Base-by-base conservation (phyloP, 768 basidiomycete species). In the Lactifluus volemus region DNA sequence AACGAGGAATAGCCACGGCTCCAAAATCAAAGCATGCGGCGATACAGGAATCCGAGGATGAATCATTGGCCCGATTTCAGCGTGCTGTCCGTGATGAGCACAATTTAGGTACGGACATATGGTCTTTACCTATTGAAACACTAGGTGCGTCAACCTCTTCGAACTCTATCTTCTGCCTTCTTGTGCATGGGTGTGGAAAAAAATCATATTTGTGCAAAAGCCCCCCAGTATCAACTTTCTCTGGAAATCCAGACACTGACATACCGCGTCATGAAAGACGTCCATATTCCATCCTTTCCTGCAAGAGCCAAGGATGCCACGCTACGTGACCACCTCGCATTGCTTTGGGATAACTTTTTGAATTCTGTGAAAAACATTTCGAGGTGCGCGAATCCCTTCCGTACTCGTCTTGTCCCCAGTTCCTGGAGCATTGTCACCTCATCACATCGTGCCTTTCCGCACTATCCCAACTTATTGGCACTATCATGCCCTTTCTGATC, bases 1-100 rank as follows among this genome's bases (percentile, higher is more conserved):
- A 47, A 49, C 65, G 65, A 59, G 58, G 58, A 41, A 60, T 66
- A 55, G 53, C 65, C 6, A 60, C 64, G 3, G 12, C 50, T 14
- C 12, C 52, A 21, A 57, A 49, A 32, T 17, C 48, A 5, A 49
- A 47, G 14, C 29, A 21, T 12, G 10, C 32, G 4, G 25, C 38
- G 36, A 1, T 4, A 5, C 11, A 61, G 34, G 55, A 48, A 3
- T 21, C 49, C 5, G 59, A 66, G 19, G 63, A 55, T 9, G 65
- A 61, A 10, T 4, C 19, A 1, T 39, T 66, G 1, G 59, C 60
- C 4, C 34, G 49, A 38, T 50, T 66, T 48, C 55, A 59, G 38
- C 63, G 56, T 38, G n/a, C 53, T 21, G 49, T 65, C 53, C 53
- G 54, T n/a, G 39, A 61, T 39, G 60, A 64, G 53, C 1, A 47